Base-by-base conservation (phyloP, 768 basidiomycete species). In the Lactifluus pinguis region DNA sequence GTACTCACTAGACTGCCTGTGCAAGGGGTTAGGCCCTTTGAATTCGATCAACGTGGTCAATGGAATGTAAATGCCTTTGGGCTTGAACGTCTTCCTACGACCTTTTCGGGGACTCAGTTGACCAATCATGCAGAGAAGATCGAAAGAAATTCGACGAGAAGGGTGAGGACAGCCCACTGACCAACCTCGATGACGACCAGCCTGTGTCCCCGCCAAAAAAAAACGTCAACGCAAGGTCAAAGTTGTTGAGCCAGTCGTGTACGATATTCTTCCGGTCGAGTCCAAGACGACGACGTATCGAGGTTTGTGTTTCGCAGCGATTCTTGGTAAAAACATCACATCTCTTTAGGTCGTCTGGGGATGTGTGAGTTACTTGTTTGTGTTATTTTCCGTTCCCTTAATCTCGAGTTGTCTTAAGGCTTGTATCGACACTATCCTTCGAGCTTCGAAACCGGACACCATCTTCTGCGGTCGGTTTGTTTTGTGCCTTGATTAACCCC, bases 341-440 rank as follows among this genome's bases (percentile, higher is more conserved):
- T 39, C 4, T 45, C 34, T 25, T 2, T 25, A 25, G 65, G 65
- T 19, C 60, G 61, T 25, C 14, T 57, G 65, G 11, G 64, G 59
- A 54, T 68, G 59, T 25, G 65, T 39, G 41, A 7, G 57, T 25
- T 52, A 13, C 10, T 32, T 9, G 25, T 19, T 5, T 17, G 4
- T 38, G 34, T 39, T 25, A 25, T 25, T n/a, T 6, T 17, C 38
- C 1, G 15, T 41, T 6, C 15, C 17, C 34, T 38, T 48, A 15
- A 48, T 48, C 21, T 49, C 13, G 44, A 57, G 21, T 25, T 19
- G n/a, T 55, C 7, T 32, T 3, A 47, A 93, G 69, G 92, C 92
- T 3, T 94, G 92, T 68, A 71, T 94, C 51, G 93, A 94, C 68
- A 94, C 93, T 0, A 76, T 97, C 14, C 72, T 95, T 11, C 80